phyloP scores from a whole-genome alignment of 805 yeast genomes.

The Saturnispora gosingensis region DNA sequence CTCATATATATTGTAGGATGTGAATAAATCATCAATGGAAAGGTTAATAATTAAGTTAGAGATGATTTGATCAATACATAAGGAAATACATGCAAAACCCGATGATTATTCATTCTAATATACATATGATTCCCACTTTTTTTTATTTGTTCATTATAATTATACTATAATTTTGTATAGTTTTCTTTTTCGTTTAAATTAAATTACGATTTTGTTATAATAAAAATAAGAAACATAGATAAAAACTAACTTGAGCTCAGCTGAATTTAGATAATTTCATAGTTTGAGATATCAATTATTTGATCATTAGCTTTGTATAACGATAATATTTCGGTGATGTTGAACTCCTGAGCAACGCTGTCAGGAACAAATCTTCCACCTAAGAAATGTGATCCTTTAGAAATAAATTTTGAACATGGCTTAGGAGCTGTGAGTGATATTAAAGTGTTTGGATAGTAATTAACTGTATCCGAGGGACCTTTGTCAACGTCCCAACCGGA shows the following conservation, averaged over 20 bases:
- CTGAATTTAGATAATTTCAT: not conserved
- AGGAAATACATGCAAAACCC: not conserved
- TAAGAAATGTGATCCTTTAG: constrained; percentile 52
- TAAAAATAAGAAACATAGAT: not conserved
- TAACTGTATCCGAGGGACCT: constrained; percentile 48
- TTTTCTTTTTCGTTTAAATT: constrained; percentile 1
- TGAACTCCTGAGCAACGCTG: constrained; percentile 62
- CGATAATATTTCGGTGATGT: constrained; percentile 45
- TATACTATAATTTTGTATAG: not conserved
- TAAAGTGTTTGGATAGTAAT: constrained; percentile 50
- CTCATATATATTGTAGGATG: not conserved
- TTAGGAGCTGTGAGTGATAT: constrained; percentile 92
- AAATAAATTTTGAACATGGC: constrained; percentile 51
- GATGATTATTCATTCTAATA: constrained; percentile 9
- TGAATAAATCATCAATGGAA: not conserved
- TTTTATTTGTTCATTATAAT: constrained; percentile 2
- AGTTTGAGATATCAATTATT: not conserved
- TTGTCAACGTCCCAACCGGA: constrained; percentile 95
- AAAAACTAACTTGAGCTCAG: not conserved
- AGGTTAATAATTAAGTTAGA: not conserved
- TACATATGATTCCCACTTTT: constrained; percentile 7
- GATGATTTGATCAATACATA: not conserved
- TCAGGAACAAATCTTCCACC: constrained; percentile 83
- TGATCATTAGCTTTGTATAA: constrained; percentile 3
- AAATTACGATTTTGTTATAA: not conserved